phyloP scores from a whole-genome alignment of 2,329 filamentous ascomycete species.

The Eutypella sp. region DNA sequence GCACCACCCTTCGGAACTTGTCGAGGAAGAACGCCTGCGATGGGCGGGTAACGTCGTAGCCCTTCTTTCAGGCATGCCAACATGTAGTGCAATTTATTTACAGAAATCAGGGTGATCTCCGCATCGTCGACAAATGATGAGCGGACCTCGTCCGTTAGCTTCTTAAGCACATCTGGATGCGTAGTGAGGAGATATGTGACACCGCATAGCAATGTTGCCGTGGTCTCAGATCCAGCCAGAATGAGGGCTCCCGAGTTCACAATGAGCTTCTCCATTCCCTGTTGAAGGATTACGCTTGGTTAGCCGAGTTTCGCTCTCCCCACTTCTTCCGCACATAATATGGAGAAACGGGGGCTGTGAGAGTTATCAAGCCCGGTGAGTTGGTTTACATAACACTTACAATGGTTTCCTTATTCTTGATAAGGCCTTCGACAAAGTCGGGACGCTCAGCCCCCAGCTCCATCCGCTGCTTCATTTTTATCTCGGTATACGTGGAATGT shows the following conservation, averaged over 20 bases:
- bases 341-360: background rate
- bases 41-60: slow-evolving; percentile 30
- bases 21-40: slow-evolving; percentile 22
- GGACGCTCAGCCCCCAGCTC: slow-evolving; percentile 13
- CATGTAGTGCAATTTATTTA: slow-evolving; percentile 26
- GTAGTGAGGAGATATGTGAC: slow-evolving; percentile 33
- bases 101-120: slow-evolving; percentile 26
- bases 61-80: slow-evolving; percentile 31
- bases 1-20: slow-evolving; percentile 10
- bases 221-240: slow-evolving; percentile 15
- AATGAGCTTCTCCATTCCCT: slow-evolving; percentile 3
- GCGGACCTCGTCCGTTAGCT: slow-evolving; percentile 37
- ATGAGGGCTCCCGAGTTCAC: slow-evolving; percentile 8
- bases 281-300: background rate
- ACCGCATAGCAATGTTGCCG: slow-evolving; percentile 13
- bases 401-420: slow-evolving; percentile 17
- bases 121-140: slow-evolving; percentile 31
- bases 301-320: background rate
- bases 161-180: slow-evolving; percentile 29
- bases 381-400: too few species aligned
- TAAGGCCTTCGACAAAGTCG: slow-evolving; percentile 22
- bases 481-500: background rate
- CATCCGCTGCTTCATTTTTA: slow-evolving; percentile 16
- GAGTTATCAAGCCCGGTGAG: too few species aligned
- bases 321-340: background rate